These are phyloP conservation scores for Caryopteris hybrid DNA, from an alignment of 305 asterid genomes.

Conservation along the genomic window DNA sequence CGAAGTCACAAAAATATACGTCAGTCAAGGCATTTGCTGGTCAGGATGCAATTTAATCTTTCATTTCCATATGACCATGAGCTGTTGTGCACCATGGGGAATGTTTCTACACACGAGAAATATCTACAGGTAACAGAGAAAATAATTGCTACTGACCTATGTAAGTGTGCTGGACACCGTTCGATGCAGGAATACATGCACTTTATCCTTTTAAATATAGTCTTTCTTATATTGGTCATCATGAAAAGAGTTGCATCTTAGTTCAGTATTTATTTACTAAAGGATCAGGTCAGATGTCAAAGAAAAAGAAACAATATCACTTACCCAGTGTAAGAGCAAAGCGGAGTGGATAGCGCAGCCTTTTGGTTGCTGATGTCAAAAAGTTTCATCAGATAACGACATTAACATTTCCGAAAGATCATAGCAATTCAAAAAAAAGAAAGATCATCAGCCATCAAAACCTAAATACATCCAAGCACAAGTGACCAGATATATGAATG, in stretches of 20 bases:
- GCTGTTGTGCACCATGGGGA: no score
- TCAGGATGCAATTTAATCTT: background rate
- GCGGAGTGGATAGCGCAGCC: constrained; percentile 20
- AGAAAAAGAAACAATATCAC: constrained; percentile 9
- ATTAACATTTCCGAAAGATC: constrained; percentile 1
- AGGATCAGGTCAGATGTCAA: background rate
- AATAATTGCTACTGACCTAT: background rate
- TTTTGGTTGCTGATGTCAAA: constrained; percentile 32
- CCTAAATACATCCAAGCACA: background rate
- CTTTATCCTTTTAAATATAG: no score
- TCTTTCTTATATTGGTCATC: no score
- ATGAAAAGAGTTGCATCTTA: no score
- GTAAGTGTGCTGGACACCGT: no score
- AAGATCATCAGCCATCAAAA: background rate
- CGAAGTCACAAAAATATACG: background rate
- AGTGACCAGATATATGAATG: background rate
- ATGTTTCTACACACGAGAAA: no score
- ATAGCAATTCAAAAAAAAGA: constrained; percentile 7
- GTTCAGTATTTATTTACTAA: background rate
- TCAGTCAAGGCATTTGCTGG: background rate
- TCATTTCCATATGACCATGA: background rate
- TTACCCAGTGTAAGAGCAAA: constrained; percentile 19
- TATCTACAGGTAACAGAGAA: no score
- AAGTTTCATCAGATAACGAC: constrained; percentile 13
- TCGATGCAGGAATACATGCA: no score